Evolutionary conservation across 495 filamentous ascomycete species (phyloP), one percentile per base, ranked within the genome.

Genomic region (Lasiosphaeria miniovina): DNA sequence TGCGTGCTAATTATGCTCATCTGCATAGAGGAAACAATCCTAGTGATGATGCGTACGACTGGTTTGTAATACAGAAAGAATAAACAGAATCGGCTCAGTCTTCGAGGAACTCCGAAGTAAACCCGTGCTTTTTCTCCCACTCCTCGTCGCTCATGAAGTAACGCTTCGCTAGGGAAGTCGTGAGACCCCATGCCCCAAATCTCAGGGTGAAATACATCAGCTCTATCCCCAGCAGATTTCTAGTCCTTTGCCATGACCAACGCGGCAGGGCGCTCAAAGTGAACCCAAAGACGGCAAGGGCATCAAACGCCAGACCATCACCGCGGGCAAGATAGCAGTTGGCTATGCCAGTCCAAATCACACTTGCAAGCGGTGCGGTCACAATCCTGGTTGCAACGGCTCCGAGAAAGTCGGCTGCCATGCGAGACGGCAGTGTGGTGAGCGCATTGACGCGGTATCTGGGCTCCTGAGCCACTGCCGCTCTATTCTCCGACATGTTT

Each of bases 391-490:
- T 65, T 15, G 64, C 45, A 14, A 68, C 61, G 12, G 59, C 59
- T 6, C 68, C 60, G 9, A 75, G 58, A 17, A 71, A 66, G 33
- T 74, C 60, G 11, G 64, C 61, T 10, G 68, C 70, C 41, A 72
- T 54, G 8, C 59, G 17, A 24, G 68, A 63, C 11, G 73, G 67
- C 9, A 75, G 54, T n/a, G 46, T 66, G 6, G 73, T 75, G 15
- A 75, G 60, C 10, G 65, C 60, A 53, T 66, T 71, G 36, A 67
- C 67, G 4, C 65, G 54, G 57, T 74, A 74, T 54, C 41, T 46
- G 31, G 71, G 69, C 56, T 52, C 56, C 35, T 40, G 36, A 8
- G 46, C 43, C 0, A 46, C 57, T 15, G 35, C 7, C 36, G 63
- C 59, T 33, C 35, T 49, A 31, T 17, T 65, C 4, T 72, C 71